These are phyloP conservation scores for Silene coronaria DNA, from an alignment of 179 eudicot species.

Conservation along the genomic window DNA sequence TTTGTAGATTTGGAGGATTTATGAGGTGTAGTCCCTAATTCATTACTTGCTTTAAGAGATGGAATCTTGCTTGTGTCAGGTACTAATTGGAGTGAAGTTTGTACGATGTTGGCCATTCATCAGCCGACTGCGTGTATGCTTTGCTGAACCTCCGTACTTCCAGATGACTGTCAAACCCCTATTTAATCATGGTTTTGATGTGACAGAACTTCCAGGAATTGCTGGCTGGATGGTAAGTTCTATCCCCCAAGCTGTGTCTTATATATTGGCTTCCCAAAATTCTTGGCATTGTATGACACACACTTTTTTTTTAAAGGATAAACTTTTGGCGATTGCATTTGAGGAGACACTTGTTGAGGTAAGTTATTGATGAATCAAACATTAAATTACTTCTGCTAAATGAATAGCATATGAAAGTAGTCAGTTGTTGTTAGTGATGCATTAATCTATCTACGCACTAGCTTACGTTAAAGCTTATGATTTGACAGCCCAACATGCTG, in stretches of 20 bases:
- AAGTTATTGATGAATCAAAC: constrained; percentile 14
- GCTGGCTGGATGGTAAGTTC: constrained; percentile 84
- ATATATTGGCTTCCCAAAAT: not conserved
- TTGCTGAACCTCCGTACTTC: constrained; percentile 91
- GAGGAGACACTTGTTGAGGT: constrained; percentile 97
- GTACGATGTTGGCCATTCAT: constrained; percentile 75
- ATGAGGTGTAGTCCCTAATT: not conserved
- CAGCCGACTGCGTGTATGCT: constrained; percentile 79
- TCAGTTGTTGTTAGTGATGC: not conserved
- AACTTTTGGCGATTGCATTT: constrained; percentile 69
- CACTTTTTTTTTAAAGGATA: constrained; percentile 44
- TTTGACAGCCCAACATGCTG: constrained; percentile 93
- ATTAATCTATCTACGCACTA: not conserved
- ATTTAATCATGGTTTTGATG: constrained; percentile 75
- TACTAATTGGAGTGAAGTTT: constrained; percentile 84
- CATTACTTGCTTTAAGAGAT: not conserved
- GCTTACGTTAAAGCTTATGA: constrained; percentile 4
- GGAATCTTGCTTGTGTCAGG: constrained; percentile 33
- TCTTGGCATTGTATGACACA: not conserved
- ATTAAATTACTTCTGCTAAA: not conserved
- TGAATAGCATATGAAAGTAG: not conserved
- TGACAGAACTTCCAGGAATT: constrained; percentile 81
- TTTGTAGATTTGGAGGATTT: not conserved
- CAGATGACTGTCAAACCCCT: constrained; percentile 86
- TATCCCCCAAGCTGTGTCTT: not conserved